phyloP scores from a whole-genome alignment of 164 flowering plant species.

The Macadamia tetraphylla region DNA sequence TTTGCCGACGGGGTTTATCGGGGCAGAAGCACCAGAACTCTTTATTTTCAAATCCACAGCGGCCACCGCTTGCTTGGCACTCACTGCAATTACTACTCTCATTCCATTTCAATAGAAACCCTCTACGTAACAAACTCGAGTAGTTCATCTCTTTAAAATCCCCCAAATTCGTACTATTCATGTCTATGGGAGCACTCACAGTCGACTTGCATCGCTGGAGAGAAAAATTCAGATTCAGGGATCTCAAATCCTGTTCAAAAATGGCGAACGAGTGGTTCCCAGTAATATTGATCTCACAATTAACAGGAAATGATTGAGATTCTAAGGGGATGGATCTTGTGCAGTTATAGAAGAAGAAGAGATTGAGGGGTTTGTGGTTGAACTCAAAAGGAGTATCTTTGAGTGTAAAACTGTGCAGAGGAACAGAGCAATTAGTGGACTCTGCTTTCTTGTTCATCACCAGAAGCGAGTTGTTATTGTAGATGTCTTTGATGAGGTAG shows the following conservation, averaged over 20 bases:
- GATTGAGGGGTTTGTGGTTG: slow-evolving; percentile 13
- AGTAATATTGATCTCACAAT: slow-evolving; percentile 21
- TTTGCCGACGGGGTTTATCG: slow-evolving; percentile 27
- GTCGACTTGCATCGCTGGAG: slow-evolving; percentile 22
- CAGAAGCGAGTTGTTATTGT: slow-evolving; percentile 24
- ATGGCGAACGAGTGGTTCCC: slow-evolving; percentile 28
- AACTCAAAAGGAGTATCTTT: slow-evolving; percentile 25
- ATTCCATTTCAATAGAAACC: slow-evolving; percentile 44
- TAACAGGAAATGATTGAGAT: slow-evolving; percentile 1
- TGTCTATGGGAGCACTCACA: slow-evolving; percentile 29
- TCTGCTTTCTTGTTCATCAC: slow-evolving; percentile 19
- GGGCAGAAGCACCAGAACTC: slow-evolving; percentile 40
- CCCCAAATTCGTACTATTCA: not conserved
- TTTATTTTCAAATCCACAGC: slow-evolving; percentile 36
- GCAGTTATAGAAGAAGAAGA: slow-evolving; percentile 46
- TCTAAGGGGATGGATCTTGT: not conserved
- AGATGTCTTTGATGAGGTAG: slow-evolving; percentile 31
- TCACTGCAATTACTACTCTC: slow-evolving; percentile 30
- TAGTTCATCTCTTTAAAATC: slow-evolving; percentile 14
- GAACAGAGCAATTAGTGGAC: slow-evolving; percentile 30
- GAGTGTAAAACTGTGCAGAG: slow-evolving; percentile 33
- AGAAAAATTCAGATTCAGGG: slow-evolving; percentile 17
- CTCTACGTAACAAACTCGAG: slow-evolving; percentile 23
- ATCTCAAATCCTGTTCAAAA: slow-evolving; percentile 21
- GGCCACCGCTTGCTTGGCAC: slow-evolving; percentile 36